Evolutionary conservation across 148 eudicot species (phyloP).

Genomic region (Chenopodium quinoa): DNA sequence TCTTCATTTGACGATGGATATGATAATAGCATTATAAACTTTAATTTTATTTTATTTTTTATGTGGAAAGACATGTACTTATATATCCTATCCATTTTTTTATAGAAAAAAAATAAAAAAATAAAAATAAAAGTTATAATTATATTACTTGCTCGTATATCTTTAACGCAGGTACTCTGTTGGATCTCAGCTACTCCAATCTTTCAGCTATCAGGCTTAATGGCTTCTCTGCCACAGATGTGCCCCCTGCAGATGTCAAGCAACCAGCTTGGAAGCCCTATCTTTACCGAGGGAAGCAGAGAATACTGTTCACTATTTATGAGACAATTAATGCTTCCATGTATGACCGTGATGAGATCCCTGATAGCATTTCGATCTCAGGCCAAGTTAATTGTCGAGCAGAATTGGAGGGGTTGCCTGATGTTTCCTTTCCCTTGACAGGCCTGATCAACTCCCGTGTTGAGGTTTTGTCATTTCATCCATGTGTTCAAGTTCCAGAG

Average conservation of each 20-base stretch:
- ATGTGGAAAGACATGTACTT: background rate
- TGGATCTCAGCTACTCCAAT: slow-evolving; percentile 85
- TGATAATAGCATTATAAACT: slow-evolving; percentile 6
- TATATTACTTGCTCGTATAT: slow-evolving; percentile 4
- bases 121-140: too few species aligned
- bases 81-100: background rate
- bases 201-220: slow-evolving; percentile 65
- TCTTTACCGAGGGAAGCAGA: slow-evolving; percentile 88
- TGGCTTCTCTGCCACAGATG: slow-evolving; percentile 80
- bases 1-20: slow-evolving; percentile 19
- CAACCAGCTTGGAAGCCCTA: slow-evolving; percentile 99
- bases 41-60: too few species aligned
- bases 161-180: slow-evolving; percentile 65
- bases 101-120: too few species aligned
- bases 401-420: slow-evolving; percentile 95
- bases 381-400: slow-evolving; percentile 97
- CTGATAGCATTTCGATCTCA: slow-evolving; percentile 71
- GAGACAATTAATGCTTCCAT: slow-evolving; percentile 88
- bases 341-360: slow-evolving; percentile 96
- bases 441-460: slow-evolving; percentile 58
- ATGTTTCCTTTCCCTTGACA: slow-evolving; percentile 84
- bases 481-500: slow-evolving; percentile 98
- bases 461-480: slow-evolving; percentile 77
- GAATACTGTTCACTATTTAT: slow-evolving; percentile 71
- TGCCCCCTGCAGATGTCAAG: slow-evolving; percentile 80